phyloP scores from a whole-genome alignment of 257 asterid genomes.

The Solanum neorickii region DNA sequence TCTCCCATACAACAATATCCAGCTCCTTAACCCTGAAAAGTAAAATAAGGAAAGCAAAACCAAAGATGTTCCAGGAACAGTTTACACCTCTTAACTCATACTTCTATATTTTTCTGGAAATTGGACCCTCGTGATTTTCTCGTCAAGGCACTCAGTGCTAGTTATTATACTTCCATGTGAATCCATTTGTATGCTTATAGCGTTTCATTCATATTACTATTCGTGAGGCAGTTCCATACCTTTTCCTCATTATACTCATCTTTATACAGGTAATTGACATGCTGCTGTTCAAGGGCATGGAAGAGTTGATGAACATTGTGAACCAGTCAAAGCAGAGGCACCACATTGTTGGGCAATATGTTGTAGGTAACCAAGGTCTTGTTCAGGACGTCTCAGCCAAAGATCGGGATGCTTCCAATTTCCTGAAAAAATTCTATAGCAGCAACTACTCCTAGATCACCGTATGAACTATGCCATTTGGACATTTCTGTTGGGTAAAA shows the following conservation, averaged over 20 bases:
- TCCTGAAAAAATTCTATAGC: constrained; percentile 60
- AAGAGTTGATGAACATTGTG: constrained; percentile 68
- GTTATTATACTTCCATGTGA: background rate
- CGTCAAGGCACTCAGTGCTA: background rate
- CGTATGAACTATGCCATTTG: background rate
- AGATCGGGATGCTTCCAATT: constrained; percentile 48
- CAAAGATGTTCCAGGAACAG: background rate
- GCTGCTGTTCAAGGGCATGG: constrained; percentile 81
- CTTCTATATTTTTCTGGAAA: background rate
- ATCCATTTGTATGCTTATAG: background rate
- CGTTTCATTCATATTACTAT: background rate
- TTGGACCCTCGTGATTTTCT: background rate
- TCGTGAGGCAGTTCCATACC: background rate
- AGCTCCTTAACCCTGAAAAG: background rate
- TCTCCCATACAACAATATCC: background rate
- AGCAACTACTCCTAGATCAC: constrained; percentile 42
- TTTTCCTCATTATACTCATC: background rate
- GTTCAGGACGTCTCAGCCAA: constrained; percentile 31
- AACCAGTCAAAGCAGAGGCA: constrained; percentile 92
- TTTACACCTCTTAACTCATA: background rate
- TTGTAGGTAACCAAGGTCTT: constrained; percentile 34
- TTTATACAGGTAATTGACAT: constrained; percentile 66
- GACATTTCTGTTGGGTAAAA: background rate
- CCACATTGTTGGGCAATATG: constrained; percentile 81
- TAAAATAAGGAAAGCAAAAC: background rate